Conservation (phyloP, 805 yeast species). For the Komagataella kurtzmanii region DNA sequence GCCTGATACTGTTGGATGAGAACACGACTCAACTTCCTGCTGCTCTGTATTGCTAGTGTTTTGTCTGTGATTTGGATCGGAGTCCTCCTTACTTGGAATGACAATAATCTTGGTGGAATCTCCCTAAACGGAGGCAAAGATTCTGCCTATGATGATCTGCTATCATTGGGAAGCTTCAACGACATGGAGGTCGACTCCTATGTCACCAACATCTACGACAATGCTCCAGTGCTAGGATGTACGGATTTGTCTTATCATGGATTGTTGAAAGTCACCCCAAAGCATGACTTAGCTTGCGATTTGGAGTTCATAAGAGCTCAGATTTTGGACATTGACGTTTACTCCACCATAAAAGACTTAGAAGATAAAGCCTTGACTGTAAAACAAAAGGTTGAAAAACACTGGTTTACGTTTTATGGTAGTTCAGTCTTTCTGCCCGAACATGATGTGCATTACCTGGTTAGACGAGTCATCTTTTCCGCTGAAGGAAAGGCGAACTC, state of each 20-base stretch:
- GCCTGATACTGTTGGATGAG: background rate
- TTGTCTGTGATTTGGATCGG: background rate
- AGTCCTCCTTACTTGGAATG: background rate
- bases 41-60: background rate
- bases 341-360: background rate
- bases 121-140: background rate
- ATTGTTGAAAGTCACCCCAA: background rate
- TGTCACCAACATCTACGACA: background rate
- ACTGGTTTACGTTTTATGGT: conserved; percentile 3
- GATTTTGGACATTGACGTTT: background rate
- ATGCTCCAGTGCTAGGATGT: background rate
- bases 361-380: background rate
- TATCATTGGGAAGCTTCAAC: background rate
- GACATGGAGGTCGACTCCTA: background rate
- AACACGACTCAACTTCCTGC: background rate
- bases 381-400: background rate
- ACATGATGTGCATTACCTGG: conserved; percentile 27
- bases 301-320: background rate
- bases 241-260: background rate
- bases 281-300: background rate
- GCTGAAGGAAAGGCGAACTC: conserved; percentile 1
- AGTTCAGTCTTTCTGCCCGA: conserved; percentile 23
- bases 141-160: background rate
- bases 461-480: conserved; percentile 21
- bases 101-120: background rate